Evolutionary conservation across 2,329 filamentous ascomycete species (phyloP), one percentile per base, ranked within the genome.

Genomic region (Xylariaceae sp.): DNA sequence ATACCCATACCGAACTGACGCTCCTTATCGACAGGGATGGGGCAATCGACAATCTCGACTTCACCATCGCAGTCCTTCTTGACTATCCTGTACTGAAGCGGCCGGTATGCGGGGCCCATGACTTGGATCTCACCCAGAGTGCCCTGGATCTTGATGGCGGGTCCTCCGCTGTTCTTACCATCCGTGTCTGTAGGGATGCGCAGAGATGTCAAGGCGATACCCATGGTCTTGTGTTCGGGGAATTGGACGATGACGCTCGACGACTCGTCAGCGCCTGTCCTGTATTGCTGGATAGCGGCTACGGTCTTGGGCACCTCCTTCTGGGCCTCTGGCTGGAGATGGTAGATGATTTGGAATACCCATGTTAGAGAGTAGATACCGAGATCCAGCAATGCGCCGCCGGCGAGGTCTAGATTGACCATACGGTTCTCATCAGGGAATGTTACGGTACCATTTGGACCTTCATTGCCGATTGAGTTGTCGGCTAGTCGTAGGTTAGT

Each of bases 281-380:
- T 78, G 74, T 90, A 90, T 71, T 88, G 88, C 70, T 84, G 85
- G 67, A 92, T 84, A 55, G 88, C 84, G 0, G 86, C 82, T 8
- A 85, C 76, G 2, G 94, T 86, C 50, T 78, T 80, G 4, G 92
- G 92, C 0, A 82, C 70, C 73, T 90, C 82, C 66, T 90, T 88
- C 56, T 82, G 77, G 23, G 82, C 80, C 65, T 86, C 80, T 1
- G 86, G 81, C 70, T 92, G 88, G 2, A 88, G 84, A 73, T 92
- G 89, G 76, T 96, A 96, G 34, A 96, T 81, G 50, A 88, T 88
- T 75, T 96, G 90, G 81, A 93, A 95, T 53, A 94, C 82, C 92
- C 92, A 96, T 37, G 90, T 95, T 62, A 96, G 76, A 51, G 89
- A 85, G 77, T 96, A 96, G 73, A 96, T 88, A 62, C 92, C 92